Base-by-base conservation (phyloP, 805 yeast genomes). In the Kuraishia capsulata region DNA sequence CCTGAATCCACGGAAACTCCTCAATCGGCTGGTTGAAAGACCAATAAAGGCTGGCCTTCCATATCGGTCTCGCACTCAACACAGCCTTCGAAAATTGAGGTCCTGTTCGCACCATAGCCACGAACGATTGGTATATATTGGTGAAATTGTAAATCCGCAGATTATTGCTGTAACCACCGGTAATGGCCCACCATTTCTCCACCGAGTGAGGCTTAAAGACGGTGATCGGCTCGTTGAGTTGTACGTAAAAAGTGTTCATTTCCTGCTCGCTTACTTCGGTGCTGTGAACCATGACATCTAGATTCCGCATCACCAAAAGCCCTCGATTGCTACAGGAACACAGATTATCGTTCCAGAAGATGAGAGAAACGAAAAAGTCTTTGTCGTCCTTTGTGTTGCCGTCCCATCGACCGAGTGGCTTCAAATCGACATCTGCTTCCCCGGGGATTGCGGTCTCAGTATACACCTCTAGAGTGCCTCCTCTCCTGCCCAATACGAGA, bases 1-100 rank as follows among this genome's bases (percentile, higher is more conserved):
- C 54, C 21, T 52, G 50, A 24, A 52, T 41, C 59, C 59, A 54
- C 3, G 49, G 42, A 38, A 54, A 53, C 4, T 52, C 54, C 4
- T 48, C 51, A 17, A 32, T 41, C 17, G 13, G 32, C 34, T 20
- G 23, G 33, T 11, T 29, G 16, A 8, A 17, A 44, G 38, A 39
- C 30, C 36, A 30, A 23, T 32, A 18, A 5, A 35, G 33, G 13
- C 44, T 39, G 4, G 51, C 53, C 34, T 45, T 50, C 46, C 48
- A 52, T 14, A 40, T 35, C 4, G 56, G 57, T 29, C 40, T 41
- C 1, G 44, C 41, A 3, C 47, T 44, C 10, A 45, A 39, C 19
- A 48, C 44, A 23, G 51, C 42, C 25, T 50, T 45, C 37, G 44
- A 39, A 4, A 51, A 40, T 32, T 44, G 45, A 30, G 44, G 46